These are phyloP conservation scores for Colletotrichum chlorophyti DNA, from an alignment of 2,329 filamentous ascomycete genomes.

Conservation along the genomic window DNA sequence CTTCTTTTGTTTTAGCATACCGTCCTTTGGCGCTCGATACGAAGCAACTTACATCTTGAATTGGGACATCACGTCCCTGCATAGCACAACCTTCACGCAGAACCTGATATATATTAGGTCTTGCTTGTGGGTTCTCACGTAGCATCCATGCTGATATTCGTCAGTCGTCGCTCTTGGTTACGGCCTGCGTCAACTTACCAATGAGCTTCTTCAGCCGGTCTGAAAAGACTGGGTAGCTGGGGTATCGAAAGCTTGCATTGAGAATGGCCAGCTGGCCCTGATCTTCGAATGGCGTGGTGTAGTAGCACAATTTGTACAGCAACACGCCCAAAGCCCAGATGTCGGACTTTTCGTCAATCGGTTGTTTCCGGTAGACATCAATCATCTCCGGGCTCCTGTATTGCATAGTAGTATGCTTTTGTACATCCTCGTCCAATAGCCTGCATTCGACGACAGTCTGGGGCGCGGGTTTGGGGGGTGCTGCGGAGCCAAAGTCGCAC, in stretches of 20 bases:
- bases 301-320: conserved; percentile 98
- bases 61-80: conserved; percentile 84
- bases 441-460: conserved; percentile 88
- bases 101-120: conserved; percentile 95
- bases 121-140: conserved; percentile 76
- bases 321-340: conserved; percentile 97
- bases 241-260: conserved; percentile 93
- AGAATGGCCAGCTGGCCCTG: conserved; percentile 97
- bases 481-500: conserved; percentile 96
- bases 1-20: conserved; percentile 47
- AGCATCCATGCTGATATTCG: conserved; percentile 78
- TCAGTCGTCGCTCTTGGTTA: conserved; percentile 30
- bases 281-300: conserved; percentile 98
- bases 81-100: conserved; percentile 86
- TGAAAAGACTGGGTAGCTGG: conserved; percentile 86
- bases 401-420: conserved; percentile 95
- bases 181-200: conserved; percentile 55
- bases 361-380: conserved; percentile 94
- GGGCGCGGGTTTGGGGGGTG: conserved; percentile 82
- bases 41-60: conserved; percentile 77
- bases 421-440: conserved; percentile 94
- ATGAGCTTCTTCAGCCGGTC: conserved; percentile 89
- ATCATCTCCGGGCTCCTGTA: conserved; percentile 99
- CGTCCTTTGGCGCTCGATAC: conserved; percentile 27
- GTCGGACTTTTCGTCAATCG: conserved; percentile 98